phyloP scores from a whole-genome alignment of 2,329 filamentous ascomycete species.

The Magnaporthiopsis rhizophila region DNA sequence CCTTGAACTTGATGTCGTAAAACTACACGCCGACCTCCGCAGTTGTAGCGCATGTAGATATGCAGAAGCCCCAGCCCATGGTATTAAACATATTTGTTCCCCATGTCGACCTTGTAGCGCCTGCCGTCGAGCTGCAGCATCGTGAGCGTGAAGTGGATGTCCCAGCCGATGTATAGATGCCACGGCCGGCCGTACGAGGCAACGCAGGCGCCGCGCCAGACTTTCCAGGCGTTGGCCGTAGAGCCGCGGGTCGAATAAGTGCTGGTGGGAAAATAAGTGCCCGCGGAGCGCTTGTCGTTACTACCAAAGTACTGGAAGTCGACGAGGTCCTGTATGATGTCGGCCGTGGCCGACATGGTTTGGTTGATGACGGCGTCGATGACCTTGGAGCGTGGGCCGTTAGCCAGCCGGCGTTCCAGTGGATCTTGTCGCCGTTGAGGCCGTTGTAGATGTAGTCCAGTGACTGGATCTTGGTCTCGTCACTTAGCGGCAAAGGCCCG shows the following conservation, averaged over 20 bases:
- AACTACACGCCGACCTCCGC: slow-evolving; percentile 35
- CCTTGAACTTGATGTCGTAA: slow-evolving; percentile 42
- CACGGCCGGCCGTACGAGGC: slow-evolving; percentile 32
- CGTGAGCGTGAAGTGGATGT: slow-evolving; percentile 28
- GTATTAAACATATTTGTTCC: slow-evolving; percentile 40
- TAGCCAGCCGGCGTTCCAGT: slow-evolving; percentile 20
- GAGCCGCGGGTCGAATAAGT: slow-evolving; percentile 32
- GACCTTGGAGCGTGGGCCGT: slow-evolving; percentile 18
- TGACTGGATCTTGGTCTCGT: slow-evolving; percentile 26
- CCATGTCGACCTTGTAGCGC: slow-evolving; percentile 33
- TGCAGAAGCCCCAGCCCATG: slow-evolving; percentile 42
- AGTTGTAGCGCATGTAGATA: slow-evolving; percentile 30
- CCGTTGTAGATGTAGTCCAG: slow-evolving; percentile 37
- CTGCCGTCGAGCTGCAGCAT: slow-evolving; percentile 29
- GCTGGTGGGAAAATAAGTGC: slow-evolving; percentile 24
- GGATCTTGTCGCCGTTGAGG: slow-evolving; percentile 27
- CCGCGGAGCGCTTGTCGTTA: slow-evolving; percentile 20
- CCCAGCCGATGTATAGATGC: slow-evolving; percentile 36
- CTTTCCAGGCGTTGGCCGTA: slow-evolving; percentile 29
- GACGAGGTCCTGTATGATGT: slow-evolving; percentile 33
- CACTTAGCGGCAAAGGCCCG: slow-evolving; percentile 36
- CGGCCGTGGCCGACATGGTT: slow-evolving; percentile 23
- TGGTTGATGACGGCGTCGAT: slow-evolving; percentile 27
- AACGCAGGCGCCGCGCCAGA: slow-evolving; percentile 32
- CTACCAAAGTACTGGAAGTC: slow-evolving; percentile 26